Base-by-base conservation (phyloP, 140 eudicot species). In the Artemisia princeps region DNA sequence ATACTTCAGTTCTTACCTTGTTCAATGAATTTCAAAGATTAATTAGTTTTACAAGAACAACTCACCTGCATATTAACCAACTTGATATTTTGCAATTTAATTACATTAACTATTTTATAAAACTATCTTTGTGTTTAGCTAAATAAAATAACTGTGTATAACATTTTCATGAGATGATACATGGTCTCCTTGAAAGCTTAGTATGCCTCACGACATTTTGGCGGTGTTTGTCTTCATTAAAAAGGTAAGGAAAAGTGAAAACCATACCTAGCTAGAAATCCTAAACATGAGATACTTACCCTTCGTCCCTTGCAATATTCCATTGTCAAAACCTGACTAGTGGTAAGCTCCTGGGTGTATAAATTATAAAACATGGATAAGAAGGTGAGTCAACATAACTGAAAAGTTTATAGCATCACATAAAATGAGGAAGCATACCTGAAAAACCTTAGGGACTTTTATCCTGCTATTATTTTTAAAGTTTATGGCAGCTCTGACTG, bases 321-420 rank as follows among this genome's bases (percentile, higher is more conserved):
- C 98, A 92, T 92, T 0, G 86, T 92, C 89, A 92, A 80, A 54
- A 92, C 96, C 78, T 92, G 87, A 72, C 72, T 79, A 23, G 84
- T 88, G 55, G 98, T 92, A 53, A 85, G 82, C 66, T 92, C 98
- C 98, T 92, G 77, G 13, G 72, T 46, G 71, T 45, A 68, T 65
- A 58, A 13, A 53, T 68, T 45, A 68, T 65, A 58, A 13, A 53
- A 63, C 20, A 76, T 64, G 58, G 23, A 64, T 57, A 44, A 44
- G 62, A 63, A 16, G 22, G 33, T 15, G 13, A 63, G 66, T 61
- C 22, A 45, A 63, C 28, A 56, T 4, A 65, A 45, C 30, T 14
- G 37, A 57, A 24, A 45, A 55, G 19, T 17, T 17, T n/a, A 33
- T 42, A 63, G 62, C 49, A 2, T 71, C 51, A 50, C 62, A 72